Conservation (phyloP, 805 yeast species). For the Lipomyces sp. region DNA sequence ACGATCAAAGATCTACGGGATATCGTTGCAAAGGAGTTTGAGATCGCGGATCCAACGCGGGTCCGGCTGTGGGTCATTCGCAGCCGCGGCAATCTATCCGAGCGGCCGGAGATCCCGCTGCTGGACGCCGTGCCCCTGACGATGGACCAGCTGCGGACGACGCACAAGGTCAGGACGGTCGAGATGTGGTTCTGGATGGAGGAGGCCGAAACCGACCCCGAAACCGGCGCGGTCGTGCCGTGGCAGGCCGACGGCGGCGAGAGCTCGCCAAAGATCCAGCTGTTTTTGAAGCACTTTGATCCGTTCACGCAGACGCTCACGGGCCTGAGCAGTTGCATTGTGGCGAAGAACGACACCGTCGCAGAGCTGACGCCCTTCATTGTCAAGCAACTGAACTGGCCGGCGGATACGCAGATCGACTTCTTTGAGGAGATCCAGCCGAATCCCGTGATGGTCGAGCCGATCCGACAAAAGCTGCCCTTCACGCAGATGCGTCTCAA, state of each 20-base stretch:
- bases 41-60: slow-evolving; percentile 34
- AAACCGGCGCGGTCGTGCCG: slow-evolving; percentile 12
- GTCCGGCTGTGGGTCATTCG: slow-evolving; percentile 64
- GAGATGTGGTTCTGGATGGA: slow-evolving; percentile 64
- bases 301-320: slow-evolving; percentile 48
- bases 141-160: slow-evolving; percentile 51
- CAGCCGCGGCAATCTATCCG: slow-evolving; percentile 66
- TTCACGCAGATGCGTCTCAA: slow-evolving; percentile 37
- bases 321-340: slow-evolving; percentile 63
- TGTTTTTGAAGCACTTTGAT: slow-evolving; percentile 64
- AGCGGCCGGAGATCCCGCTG: slow-evolving; percentile 55
- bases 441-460: slow-evolving; percentile 35
- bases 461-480: slow-evolving; percentile 31
- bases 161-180: slow-evolving; percentile 47
- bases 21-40: slow-evolving; percentile 47
- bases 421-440: slow-evolving; percentile 40
- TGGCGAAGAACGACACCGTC: slow-evolving; percentile 48
- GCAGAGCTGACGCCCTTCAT: slow-evolving; percentile 35
- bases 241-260: slow-evolving; percentile 25
- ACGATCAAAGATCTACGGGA: slow-evolving; percentile 51
- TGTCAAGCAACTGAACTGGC: slow-evolving; percentile 34
- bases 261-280: slow-evolving; percentile 20
- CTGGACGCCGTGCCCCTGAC: slow-evolving; percentile 28
- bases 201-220: slow-evolving; percentile 41
- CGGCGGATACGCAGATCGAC: slow-evolving; percentile 30